Conservation (phyloP, 1,284 basidiomycete species). For the Trichosporon faecale region DNA sequence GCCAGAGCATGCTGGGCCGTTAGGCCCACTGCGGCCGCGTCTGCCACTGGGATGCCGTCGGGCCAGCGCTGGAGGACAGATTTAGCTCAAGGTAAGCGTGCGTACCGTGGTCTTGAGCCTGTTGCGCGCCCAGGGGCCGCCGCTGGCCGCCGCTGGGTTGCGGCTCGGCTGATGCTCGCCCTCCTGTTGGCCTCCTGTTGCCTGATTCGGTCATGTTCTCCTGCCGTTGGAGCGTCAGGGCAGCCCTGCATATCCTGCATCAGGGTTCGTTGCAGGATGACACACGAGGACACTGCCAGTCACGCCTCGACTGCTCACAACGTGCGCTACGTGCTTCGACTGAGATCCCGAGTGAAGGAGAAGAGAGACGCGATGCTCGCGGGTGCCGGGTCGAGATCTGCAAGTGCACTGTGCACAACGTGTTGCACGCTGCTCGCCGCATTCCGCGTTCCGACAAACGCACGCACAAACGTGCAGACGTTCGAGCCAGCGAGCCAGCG, state of each 20-base stretch:
- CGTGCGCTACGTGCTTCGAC: too few species aligned
- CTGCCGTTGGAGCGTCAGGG: background rate
- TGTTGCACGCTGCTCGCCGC: background rate
- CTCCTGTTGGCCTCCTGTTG: too few species aligned
- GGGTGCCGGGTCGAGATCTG: too few species aligned
- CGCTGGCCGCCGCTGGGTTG: too few species aligned
- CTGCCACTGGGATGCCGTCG: too few species aligned
- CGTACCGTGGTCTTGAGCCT: background rate
- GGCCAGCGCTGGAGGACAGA: background rate
- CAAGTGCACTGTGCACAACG: background rate
- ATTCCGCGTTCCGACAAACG: background rate
- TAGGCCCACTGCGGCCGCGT: background rate
- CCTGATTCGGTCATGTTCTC: background rate
- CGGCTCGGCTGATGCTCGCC: too few species aligned
- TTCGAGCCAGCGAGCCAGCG: too few species aligned
- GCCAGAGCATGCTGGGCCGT: background rate
- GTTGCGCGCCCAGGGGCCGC: background rate
- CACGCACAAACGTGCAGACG: too few species aligned
- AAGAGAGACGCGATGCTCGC: too few species aligned
- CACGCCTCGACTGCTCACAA: background rate
- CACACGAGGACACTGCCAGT: background rate
- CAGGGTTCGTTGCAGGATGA: background rate
- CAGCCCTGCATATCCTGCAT: too few species aligned
- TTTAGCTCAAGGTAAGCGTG: background rate
- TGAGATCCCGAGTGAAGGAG: too few species aligned